Conservation (phyloP, 352 stramenopile species). For the Globisporangium carolinianum region DNA sequence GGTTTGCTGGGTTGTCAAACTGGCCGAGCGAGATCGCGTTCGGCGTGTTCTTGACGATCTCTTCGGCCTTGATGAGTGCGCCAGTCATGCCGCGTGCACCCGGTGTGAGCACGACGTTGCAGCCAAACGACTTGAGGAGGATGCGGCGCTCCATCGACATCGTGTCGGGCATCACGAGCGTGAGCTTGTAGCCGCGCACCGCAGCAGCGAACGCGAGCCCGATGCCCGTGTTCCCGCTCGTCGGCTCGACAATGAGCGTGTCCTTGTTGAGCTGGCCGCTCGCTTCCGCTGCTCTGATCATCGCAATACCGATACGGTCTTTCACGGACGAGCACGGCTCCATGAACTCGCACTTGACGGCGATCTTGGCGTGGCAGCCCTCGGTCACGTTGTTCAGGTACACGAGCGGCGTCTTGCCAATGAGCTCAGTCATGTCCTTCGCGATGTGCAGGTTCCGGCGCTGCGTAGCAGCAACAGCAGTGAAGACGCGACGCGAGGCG, state of each 20-base stretch:
- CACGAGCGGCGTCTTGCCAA: slow-evolving; percentile 93
- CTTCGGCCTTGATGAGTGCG: slow-evolving; percentile 70
- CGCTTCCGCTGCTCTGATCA: slow-evolving; percentile 77
- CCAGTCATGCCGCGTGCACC: slow-evolving; percentile 76
- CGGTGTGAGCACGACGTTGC: slow-evolving; percentile 90
- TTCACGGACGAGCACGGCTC: slow-evolving; percentile 84
- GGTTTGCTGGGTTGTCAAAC: slow-evolving; percentile 97
- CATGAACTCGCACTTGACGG: slow-evolving; percentile 89
- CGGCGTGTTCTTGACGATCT: slow-evolving; percentile 69
- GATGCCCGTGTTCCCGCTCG: slow-evolving; percentile 94
- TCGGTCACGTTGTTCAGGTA: slow-evolving; percentile 86
- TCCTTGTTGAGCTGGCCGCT: slow-evolving; percentile 62
- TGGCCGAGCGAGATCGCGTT: slow-evolving; percentile 87
- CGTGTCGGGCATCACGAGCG: slow-evolving; percentile 93
- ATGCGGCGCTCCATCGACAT: slow-evolving; percentile 96
- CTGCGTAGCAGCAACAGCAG: slow-evolving; percentile 17
- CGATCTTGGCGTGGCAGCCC: slow-evolving; percentile 75
- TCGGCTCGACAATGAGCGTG: slow-evolving; percentile 91
- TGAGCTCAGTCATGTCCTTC: slow-evolving; percentile 91
- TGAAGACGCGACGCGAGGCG: slow-evolving; percentile 19
- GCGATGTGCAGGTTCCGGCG: slow-evolving; percentile 75
- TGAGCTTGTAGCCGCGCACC: slow-evolving; percentile 88
- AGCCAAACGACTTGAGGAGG: slow-evolving; percentile 91
- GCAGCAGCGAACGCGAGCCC: slow-evolving; percentile 89
- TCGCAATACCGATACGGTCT: slow-evolving; percentile 82